phyloP scores from a whole-genome alignment of 2,329 filamentous ascomycete species.

The Thelonectria olida region DNA sequence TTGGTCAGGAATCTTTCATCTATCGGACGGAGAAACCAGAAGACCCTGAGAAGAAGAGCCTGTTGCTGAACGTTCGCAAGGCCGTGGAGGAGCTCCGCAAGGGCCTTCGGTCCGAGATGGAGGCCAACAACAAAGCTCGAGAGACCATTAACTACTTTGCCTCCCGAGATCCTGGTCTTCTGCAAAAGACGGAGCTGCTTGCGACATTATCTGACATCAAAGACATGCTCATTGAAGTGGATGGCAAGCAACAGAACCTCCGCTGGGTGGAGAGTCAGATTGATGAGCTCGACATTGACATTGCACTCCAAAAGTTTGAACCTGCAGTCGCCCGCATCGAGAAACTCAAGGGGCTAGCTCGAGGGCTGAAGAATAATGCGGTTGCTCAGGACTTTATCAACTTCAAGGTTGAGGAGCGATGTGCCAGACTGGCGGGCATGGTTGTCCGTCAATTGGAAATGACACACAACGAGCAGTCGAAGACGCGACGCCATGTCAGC shows the following conservation, averaged over 20 bases:
- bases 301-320: slow-evolving; percentile 90
- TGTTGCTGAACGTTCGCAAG: slow-evolving; percentile 91
- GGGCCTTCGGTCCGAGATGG: slow-evolving; percentile 84
- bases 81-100: slow-evolving; percentile 92
- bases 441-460: slow-evolving; percentile 81
- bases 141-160: slow-evolving; percentile 90
- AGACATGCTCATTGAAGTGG: slow-evolving; percentile 92
- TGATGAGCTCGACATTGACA: slow-evolving; percentile 95
- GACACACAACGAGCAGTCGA: slow-evolving; percentile 78
- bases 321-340: slow-evolving; percentile 85
- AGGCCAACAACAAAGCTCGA: slow-evolving; percentile 83
- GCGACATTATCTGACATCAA: slow-evolving; percentile 82
- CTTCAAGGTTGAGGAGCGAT: slow-evolving; percentile 88
- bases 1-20: slow-evolving; percentile 91
- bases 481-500: slow-evolving; percentile 81
- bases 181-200: slow-evolving; percentile 82
- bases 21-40: slow-evolving; percentile 89
- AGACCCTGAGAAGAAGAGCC: slow-evolving; percentile 77
- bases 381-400: slow-evolving; percentile 93
- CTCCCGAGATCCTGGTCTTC: slow-evolving; percentile 76
- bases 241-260: slow-evolving; percentile 95
- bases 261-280: slow-evolving; percentile 96
- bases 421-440: slow-evolving; percentile 77
- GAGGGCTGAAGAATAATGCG: slow-evolving; percentile 83
- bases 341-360: slow-evolving; percentile 81